These are phyloP conservation scores for Metschnikowia cubensis DNA, from an alignment of 805 yeast species.

Conservation along the genomic window DNA sequence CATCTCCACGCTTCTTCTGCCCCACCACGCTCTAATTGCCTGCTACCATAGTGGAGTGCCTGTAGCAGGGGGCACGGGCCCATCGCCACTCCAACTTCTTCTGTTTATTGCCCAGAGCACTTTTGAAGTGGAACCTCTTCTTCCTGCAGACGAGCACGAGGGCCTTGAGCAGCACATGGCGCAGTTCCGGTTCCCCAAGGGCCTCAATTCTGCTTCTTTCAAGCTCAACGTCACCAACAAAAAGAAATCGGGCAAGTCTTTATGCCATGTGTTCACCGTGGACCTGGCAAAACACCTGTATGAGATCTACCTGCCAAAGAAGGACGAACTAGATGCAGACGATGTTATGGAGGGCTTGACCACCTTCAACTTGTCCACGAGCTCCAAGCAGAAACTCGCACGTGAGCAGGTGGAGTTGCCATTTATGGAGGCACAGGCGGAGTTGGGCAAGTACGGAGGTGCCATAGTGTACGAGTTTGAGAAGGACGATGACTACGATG, in stretches of 20 bases:
- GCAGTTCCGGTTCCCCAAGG: conserved; percentile 44
- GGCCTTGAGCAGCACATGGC: conserved; percentile 38
- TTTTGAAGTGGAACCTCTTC: conserved; percentile 53
- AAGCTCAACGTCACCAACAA: conserved; percentile 56
- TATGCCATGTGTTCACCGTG: conserved; percentile 50
- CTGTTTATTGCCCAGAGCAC: conserved; percentile 73
- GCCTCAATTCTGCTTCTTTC: conserved; percentile 47
- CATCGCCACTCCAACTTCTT: conserved; percentile 49
- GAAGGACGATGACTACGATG: conserved; percentile 96
- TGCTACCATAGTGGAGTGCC: conserved; percentile 38
- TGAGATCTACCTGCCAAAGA: conserved; percentile 23
- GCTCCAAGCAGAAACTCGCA: conserved; percentile 69
- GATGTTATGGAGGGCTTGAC: conserved; percentile 67
- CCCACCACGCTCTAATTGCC: conserved; percentile 30
- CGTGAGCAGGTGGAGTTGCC: conserved; percentile 87
- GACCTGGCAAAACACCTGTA: conserved; percentile 46
- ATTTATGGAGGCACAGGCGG: conserved; percentile 81
- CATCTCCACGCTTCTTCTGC: conserved; percentile 43
- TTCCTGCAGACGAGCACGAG: conserved; percentile 33
- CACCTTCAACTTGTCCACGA: conserved; percentile 80
- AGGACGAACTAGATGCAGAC: conserved; percentile 39
- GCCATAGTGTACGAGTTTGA: conserved; percentile 95
- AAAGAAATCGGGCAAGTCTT: conserved; percentile 81
- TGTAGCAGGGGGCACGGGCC: conserved; percentile 38
- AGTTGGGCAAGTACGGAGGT: conserved; percentile 62